Conservation (phyloP, 164 flowering plant genomes). For the Piper longum region DNA sequence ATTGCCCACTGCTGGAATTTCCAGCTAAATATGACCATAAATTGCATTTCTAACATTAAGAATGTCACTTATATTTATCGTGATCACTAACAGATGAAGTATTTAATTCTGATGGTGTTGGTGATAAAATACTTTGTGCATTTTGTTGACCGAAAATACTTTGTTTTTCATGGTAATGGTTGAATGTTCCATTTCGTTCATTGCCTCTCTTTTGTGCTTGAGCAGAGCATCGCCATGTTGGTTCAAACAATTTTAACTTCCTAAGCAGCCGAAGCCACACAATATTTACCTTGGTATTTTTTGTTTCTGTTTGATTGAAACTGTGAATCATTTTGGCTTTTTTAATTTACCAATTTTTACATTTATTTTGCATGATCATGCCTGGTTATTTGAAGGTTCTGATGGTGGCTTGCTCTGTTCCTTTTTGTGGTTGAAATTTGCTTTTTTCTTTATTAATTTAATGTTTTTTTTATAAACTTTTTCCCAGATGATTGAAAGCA, state of each 20-base stretch:
- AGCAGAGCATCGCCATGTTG: conserved; percentile 98
- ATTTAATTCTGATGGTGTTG: no score
- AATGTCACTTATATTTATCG: no score
- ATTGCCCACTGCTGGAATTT: no score
- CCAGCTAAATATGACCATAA: no score
- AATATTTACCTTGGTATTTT: conserved; percentile 70
- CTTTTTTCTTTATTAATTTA: neutral
- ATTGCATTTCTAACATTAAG: neutral
- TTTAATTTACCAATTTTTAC: no score
- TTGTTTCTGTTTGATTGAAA: neutral
- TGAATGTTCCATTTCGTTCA: neutral
- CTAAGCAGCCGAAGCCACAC: conserved; percentile 98
- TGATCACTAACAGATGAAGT: no score
- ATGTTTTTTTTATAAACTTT: neutral
- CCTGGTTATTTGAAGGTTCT: neutral
- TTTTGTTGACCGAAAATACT: no score
- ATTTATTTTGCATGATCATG: no score
- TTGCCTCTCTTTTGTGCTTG: conserved; percentile 2
- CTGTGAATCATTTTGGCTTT: no score
- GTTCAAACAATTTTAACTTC: conserved; percentile 88
- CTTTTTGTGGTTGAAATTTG: neutral
- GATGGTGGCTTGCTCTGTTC: neutral
- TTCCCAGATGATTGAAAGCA: conserved; percentile 94
- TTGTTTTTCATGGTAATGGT: neutral
- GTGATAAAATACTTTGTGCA: no score